Conservation (phyloP, 148 eudicot species). For the Agrostemma githago region DNA sequence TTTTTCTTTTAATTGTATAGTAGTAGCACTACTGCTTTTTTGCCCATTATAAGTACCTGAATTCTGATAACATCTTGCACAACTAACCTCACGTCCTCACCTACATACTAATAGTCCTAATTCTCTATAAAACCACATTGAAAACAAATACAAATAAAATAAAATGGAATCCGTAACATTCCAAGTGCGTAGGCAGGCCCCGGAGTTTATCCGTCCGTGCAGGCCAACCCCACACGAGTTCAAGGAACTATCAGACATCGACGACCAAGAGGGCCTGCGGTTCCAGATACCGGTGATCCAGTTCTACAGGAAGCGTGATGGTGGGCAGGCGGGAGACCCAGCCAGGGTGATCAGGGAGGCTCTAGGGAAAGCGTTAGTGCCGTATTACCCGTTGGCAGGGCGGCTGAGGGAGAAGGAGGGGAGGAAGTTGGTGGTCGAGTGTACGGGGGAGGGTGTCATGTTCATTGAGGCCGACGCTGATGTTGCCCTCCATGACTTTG, state of each 20-base stretch:
- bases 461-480: slow-evolving; percentile 27
- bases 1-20: too few relatives aligned
- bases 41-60: too few relatives aligned
- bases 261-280: slow-evolving; percentile 24
- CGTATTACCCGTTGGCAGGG: slow-evolving; percentile 39
- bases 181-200: slow-evolving; percentile 21
- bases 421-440: slow-evolving; percentile 30
- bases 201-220: slow-evolving; percentile 27
- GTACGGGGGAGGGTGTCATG: slow-evolving; percentile 25
- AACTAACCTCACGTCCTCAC: too few relatives aligned
- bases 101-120: too few relatives aligned
- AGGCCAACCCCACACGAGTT: slow-evolving; percentile 31
- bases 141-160: too few relatives aligned
- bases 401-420: slow-evolving; percentile 26
- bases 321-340: slow-evolving; percentile 12
- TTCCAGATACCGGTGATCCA: slow-evolving; percentile 24
- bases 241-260: slow-evolving; percentile 32
- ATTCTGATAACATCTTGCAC: too few relatives aligned
- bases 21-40: too few relatives aligned
- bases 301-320: slow-evolving; percentile 16
- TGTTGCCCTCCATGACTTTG: slow-evolving; percentile 22
- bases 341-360: slow-evolving; percentile 35
- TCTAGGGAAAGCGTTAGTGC: slow-evolving; percentile 27
- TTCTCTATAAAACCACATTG: too few relatives aligned
- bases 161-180: slow-evolving; percentile 17